phyloP scores from a whole-genome alignment of 1,139 yeast species.

The Suzukiozyma palmioleophila region DNA sequence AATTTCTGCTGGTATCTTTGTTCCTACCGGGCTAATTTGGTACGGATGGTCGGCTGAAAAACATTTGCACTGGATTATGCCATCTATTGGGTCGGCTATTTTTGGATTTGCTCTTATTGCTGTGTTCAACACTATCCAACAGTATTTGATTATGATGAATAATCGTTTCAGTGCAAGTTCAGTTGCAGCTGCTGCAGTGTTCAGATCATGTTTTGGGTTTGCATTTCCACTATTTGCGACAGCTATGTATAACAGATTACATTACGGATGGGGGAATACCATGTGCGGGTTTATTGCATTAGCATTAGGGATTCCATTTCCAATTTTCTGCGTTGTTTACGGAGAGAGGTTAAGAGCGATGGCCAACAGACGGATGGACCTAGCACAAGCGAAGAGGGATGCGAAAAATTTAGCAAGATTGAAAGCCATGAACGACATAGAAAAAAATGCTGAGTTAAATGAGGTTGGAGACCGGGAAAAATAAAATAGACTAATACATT shows the following conservation, averaged over 20 bases:
- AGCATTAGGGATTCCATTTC: slow-evolving; percentile 60
- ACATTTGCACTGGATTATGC: slow-evolving; percentile 38
- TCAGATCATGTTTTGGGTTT: slow-evolving; percentile 55
- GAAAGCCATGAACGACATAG: slow-evolving; percentile 8
- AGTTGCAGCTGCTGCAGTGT: slow-evolving; percentile 60
- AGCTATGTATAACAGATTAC: slow-evolving; percentile 38
- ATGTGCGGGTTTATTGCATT: slow-evolving; percentile 53
- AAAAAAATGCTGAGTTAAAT: no score
- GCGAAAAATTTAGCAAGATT: slow-evolving; percentile 27
- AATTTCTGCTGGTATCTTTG: slow-evolving; percentile 30
- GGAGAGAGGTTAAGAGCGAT: slow-evolving; percentile 54
- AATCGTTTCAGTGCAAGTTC: slow-evolving; percentile 59
- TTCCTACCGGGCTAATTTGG: slow-evolving; percentile 35
- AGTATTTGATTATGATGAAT: slow-evolving; percentile 61
- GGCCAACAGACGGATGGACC: slow-evolving; percentile 47
- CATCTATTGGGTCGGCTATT: slow-evolving; percentile 33
- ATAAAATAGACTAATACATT: no score
- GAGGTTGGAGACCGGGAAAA: no score
- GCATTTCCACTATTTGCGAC: slow-evolving; percentile 49
- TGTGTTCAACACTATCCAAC: slow-evolving; percentile 50
- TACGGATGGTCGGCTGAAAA: slow-evolving; percentile 39
- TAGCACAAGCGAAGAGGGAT: slow-evolving; percentile 38
- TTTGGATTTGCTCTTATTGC: slow-evolving; percentile 36
- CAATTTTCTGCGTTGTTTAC: slow-evolving; percentile 48
- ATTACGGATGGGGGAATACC: slow-evolving; percentile 68